Evolutionary conservation across 1,284 basidiomycete species (phyloP), one percentile per base, ranked within the genome.

Genomic region (Pseudozyma hubeiensis): DNA sequence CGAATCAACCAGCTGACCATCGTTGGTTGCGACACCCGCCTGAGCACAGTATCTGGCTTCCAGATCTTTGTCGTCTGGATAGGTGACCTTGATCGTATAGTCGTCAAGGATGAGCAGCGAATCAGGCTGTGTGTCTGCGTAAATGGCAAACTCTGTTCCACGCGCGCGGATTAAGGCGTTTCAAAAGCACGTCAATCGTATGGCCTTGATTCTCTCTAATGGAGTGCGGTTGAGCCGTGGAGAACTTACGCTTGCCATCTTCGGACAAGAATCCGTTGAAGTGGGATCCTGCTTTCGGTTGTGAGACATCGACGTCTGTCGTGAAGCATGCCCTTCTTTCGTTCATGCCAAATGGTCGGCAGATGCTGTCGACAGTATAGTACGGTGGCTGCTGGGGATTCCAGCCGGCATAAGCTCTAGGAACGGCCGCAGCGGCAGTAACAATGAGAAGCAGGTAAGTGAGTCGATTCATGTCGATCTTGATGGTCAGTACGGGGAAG

Each of bases 181-280:
- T 24, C 24, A 24, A 24, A 24, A 24, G 24, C 24, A 2, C 4
- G 24, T 24, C 24, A 24, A 24, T 24, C 4, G 24, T 24, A 24
- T 24, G 24, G 24, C 24, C 24, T 24, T 24, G n/a, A n/a, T n/a
- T n/a, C n/a, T 24, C 24, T 24, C 24, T 4, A 24, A 24, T 24
- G 4, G 24, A 24, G 4, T 24, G 24, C 24, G 19, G 45, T 14
- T 2, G 29, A 47, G 7, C 11, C 14, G 24, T 24, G 24, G n/a
- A 14, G 13, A 17, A 50, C 48, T 39, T 50, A 50, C 48, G 19
- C 35, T 40, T 50, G 33, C 48, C 48, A 37, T 50, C 48, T 8
- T 11, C 10, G 4, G 48, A 50, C n/a, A 50, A 8, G 19, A 29
- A 39, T 10, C 48, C 48, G 4, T 37, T 10, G 13, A 50, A 50